Base-by-base conservation (phyloP, 805 yeast species). In the Kodamaea hsintzibuensis region DNA sequence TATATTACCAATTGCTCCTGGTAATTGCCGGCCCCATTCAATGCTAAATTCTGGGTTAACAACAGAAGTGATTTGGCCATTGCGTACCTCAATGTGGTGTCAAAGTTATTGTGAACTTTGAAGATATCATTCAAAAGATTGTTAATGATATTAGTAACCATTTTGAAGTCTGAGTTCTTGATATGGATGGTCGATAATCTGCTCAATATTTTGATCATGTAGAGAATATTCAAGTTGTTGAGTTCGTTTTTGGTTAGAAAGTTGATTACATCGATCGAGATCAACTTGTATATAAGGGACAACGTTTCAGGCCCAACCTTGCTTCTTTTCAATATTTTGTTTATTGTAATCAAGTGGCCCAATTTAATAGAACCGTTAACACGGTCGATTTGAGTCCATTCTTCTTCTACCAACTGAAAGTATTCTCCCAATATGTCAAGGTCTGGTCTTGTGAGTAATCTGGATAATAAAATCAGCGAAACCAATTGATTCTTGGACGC, bases 61-160 rank as follows among this genome's bases (percentile, higher is more conserved):
- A 82, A 74, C 4, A 88, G 81, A 25, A 88, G 66, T 19, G 85
- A 83, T 63, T 86, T 88, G 0, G 97, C 88, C 35, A 86, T 72
- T 1, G 83, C 72, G 57, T 85, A 85, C 51, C 97, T 70, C 2
- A 86, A 78, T 1, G 73, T 69, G 0, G 88, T 82, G 51, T 82
- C 88, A 37, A 73, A 60, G 1, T 66, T 69, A n/a, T 73, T 72
- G 52, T 83, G 57, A 42, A 58, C 52, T 10, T 58, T 55, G 60
- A 72, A 59, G 4, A 74, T 67, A 42, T 76, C 70, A 2, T 67
- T 59, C 3, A 85, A 57, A 42, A 84, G 70, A 62, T 77, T 73
- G 37, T 78, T 75, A 1, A 89, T 62, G 2, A 85, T 77, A 3
- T 65, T 71, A 40, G 84, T 86, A 4, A 83, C 74, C 0, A 54